phyloP scores from a whole-genome alignment of 108 stramenopile species.

The Conticribra guillardii region DNA sequence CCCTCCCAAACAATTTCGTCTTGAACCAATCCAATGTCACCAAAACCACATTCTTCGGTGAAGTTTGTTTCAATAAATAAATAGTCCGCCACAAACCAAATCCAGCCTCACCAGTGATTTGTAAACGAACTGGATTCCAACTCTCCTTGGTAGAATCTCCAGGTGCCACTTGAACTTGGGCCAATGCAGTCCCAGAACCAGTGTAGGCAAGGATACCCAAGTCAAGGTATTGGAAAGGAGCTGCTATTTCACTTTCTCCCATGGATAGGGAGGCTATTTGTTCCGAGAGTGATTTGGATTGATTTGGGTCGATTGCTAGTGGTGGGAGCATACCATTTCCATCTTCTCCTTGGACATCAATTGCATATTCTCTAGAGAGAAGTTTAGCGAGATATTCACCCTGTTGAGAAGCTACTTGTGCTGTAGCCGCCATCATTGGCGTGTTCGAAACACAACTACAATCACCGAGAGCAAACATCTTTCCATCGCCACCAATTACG shows the following conservation, averaged over 20 bases:
- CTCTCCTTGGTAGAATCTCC: slow-evolving; percentile 43
- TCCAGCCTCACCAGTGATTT: slow-evolving; percentile 79
- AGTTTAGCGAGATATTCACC: slow-evolving; percentile 88
- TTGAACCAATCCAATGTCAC: slow-evolving; percentile 93
- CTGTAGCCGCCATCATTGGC: slow-evolving; percentile 82
- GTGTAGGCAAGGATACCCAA: slow-evolving; percentile 95
- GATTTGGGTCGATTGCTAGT: slow-evolving; percentile 38
- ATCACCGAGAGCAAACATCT: slow-evolving; percentile 90
- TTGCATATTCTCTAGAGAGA: slow-evolving; percentile 80
- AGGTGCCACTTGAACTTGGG: slow-evolving; percentile 77
- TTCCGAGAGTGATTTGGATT: slow-evolving; percentile 61
- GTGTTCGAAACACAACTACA: slow-evolving; percentile 74
- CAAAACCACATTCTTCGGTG: slow-evolving; percentile 84
- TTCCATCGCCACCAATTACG: slow-evolving; percentile 79
- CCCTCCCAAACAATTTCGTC: slow-evolving; percentile 83
- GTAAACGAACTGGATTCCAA: slow-evolving; percentile 55
- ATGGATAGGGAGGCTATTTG: slow-evolving; percentile 66
- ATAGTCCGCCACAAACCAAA: slow-evolving; percentile 85
- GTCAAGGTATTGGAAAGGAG: slow-evolving; percentile 95
- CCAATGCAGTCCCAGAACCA: slow-evolving; percentile 84
- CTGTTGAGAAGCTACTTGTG: slow-evolving; percentile 94
- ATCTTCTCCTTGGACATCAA: slow-evolving; percentile 38
- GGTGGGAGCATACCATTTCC: slow-evolving; percentile 61
- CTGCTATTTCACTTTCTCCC: slow-evolving; percentile 64
- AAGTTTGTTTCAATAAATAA: slow-evolving; percentile 92